Base-by-base conservation (phyloP, 148 eudicot species). In the Amaranthus hypochondriacus region DNA sequence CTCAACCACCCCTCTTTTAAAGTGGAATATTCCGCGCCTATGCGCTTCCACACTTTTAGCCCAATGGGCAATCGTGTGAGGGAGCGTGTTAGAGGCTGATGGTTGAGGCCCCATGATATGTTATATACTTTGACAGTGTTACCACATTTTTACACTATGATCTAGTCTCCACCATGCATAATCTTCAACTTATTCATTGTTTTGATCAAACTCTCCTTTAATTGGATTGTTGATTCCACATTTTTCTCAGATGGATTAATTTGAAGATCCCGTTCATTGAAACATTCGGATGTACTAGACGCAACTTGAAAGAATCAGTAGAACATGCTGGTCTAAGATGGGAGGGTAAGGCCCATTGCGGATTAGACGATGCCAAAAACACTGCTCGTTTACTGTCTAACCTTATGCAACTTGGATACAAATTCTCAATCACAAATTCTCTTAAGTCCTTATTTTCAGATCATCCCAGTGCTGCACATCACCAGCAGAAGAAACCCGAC, bases 331-430 rank as follows among this genome's bases (percentile, higher is more conserved):
- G 98, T n/a, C 83, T 94, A 71, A 78, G 80, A 6, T 94, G 98
- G 98, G 89, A 89, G 72, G 98, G 98, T 46, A 92, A 97, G 46
- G 88, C 93, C 59, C 98, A 94, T 77, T 91, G 90, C 56, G 98
- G 98, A 64, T 84, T 94, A 7, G 98, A 94, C 48, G 98, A 94
- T 81, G 98, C 98, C 8, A 94, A 83, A 62, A 94, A 94, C 71
- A 94, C 98, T 7, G 98, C 98, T 53, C 88, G 87, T 71, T 63
- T 92, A 43, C 90, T 94, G 51, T 49, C 90, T 39, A 68, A 83
- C 53, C 85, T 94, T 4, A 89, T 94, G 96, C 78, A 59, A 73
- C 78, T 67, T 59, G 98, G 97, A 18, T 82, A 78, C 81, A 94
- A 86, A 77, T 81, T 94, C 79, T 78, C 92, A 11, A 85, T 94